Conservation (phyloP, 176 grass and related monocot species). For the Hyparrhenia diplandra region DNA sequence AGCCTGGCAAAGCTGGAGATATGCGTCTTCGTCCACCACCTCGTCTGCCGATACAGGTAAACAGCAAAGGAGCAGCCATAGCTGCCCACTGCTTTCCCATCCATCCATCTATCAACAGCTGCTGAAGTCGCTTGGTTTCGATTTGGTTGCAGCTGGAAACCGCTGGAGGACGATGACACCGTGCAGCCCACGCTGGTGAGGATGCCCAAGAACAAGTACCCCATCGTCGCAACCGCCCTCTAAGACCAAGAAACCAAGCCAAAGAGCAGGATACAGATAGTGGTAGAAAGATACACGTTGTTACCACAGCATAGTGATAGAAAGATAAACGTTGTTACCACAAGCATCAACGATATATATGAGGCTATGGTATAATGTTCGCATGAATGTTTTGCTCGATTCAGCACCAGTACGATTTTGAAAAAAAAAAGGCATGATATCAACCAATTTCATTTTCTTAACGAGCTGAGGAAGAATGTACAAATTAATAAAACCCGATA, state of each 20-base stretch:
- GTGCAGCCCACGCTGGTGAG: conserved; percentile 56
- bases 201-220: conserved; percentile 73
- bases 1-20: conserved; percentile 65
- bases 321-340: too few relatives aligned
- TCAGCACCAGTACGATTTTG: neutral
- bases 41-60: conserved; percentile 56
- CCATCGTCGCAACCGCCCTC: conserved; percentile 26
- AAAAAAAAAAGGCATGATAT: too few relatives aligned
- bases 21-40: conserved; percentile 56
- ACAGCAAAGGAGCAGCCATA: neutral
- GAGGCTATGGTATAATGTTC: too few relatives aligned
- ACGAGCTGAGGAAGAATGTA: too few relatives aligned
- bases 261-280: too few relatives aligned
- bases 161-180: conserved; percentile 34
- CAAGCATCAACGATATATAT: neutral
- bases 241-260: too few relatives aligned
- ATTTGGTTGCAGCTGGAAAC: conserved; percentile 40
- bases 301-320: too few relatives aligned
- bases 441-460: too few relatives aligned
- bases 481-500: too few relatives aligned
- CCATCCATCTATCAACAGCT: neutral
- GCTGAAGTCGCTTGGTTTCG: neutral
- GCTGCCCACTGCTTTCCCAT: neutral
- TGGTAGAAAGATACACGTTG: neutral
- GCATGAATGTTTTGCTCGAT: neutral